These are phyloP conservation scores for Verticillium longisporum DNA, from an alignment of 2,329 filamentous ascomycete genomes.

Conservation along the genomic window DNA sequence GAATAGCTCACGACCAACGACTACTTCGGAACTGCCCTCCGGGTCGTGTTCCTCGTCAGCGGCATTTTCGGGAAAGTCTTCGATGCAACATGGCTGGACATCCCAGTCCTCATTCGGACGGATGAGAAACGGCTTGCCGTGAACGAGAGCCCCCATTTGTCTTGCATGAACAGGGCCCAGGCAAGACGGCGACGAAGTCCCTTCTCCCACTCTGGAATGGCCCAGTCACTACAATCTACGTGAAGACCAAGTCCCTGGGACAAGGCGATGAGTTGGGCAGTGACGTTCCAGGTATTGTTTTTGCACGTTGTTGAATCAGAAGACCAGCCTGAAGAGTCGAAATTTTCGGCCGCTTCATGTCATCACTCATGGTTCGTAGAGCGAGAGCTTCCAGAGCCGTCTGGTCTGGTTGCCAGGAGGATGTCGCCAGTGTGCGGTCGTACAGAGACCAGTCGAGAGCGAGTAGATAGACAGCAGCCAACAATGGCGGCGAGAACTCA, in stretches of 20 bases:
- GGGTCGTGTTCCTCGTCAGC: constrained; percentile 25
- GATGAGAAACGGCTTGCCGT: constrained; percentile 51
- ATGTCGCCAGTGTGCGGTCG: constrained; percentile 39
- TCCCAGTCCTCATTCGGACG: constrained; percentile 46
- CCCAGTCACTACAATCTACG: constrained; percentile 55
- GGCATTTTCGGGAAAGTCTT: constrained; percentile 30
- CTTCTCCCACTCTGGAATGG: constrained; percentile 56
- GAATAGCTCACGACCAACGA: constrained; percentile 39
- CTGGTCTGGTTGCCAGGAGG: constrained; percentile 21
- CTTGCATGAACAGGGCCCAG: constrained; percentile 61
- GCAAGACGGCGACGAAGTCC: constrained; percentile 53
- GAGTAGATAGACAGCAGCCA: constrained; percentile 56
- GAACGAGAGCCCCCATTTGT: constrained; percentile 53
- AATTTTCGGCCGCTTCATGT: constrained; percentile 45
- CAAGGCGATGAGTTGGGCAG: constrained; percentile 47
- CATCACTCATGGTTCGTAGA: constrained; percentile 35
- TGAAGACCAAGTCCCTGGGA: constrained; percentile 53
- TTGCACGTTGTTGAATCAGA: constrained; percentile 41
- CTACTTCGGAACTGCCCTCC: constrained; percentile 33
- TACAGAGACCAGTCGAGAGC: constrained; percentile 56
- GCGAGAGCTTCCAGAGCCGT: constrained; percentile 29
- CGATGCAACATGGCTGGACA: constrained; percentile 27
- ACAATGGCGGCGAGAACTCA: constrained; percentile 51
- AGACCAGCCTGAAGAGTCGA: constrained; percentile 49
- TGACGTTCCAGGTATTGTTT: constrained; percentile 41